Conservation (phyloP, 2,329 filamentous ascomycete species). For the Tolypocladium pustulatum region DNA sequence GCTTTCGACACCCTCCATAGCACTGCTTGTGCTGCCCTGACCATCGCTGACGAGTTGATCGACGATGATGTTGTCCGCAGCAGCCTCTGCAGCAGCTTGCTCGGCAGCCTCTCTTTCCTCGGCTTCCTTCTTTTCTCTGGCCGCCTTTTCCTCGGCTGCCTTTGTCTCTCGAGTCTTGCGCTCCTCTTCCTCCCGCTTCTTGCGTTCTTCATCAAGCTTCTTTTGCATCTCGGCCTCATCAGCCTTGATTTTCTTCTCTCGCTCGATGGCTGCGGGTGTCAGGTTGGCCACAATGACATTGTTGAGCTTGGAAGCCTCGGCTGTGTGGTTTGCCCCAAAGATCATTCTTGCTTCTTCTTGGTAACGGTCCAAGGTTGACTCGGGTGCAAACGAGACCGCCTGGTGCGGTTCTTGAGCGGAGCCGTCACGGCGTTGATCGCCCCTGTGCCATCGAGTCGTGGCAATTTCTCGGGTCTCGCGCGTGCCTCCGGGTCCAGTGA, state of each 20-base stretch:
- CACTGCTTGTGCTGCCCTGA: slow-evolving; percentile 17
- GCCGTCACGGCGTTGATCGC: slow-evolving; percentile 37
- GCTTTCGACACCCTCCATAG: slow-evolving; percentile 71
- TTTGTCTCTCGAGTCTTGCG: slow-evolving; percentile 57
- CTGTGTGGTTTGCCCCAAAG: slow-evolving; percentile 52
- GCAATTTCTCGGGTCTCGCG: slow-evolving; percentile 41
- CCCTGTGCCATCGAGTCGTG: slow-evolving; percentile 28
- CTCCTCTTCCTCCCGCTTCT: slow-evolving; percentile 55
- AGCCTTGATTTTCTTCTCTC: slow-evolving; percentile 61
- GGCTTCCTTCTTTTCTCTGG: slow-evolving; percentile 57
- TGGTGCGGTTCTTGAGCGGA: slow-evolving; percentile 53
- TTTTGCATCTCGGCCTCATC: slow-evolving; percentile 39
- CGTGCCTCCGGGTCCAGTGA: slow-evolving; percentile 36
- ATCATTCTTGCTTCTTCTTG: slow-evolving; percentile 82
- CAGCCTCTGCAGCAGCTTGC: slow-evolving; percentile 50
- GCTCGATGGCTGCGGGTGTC: slow-evolving; percentile 74
- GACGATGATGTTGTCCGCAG: slow-evolving; percentile 19
- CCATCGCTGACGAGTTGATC: slow-evolving; percentile 3
- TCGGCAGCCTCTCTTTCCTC: slow-evolving; percentile 53
- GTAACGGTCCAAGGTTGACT: slow-evolving; percentile 68
- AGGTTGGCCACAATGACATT: slow-evolving; percentile 62
- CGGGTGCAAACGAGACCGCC: slow-evolving; percentile 64
- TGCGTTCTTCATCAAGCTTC: slow-evolving; percentile 47
- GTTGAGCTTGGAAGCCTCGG: slow-evolving; percentile 60
- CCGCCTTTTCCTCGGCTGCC: slow-evolving; percentile 58